phyloP scores from a whole-genome alignment of 192 early-diverging fungal species.

The Chytriomyces sp. region DNA sequence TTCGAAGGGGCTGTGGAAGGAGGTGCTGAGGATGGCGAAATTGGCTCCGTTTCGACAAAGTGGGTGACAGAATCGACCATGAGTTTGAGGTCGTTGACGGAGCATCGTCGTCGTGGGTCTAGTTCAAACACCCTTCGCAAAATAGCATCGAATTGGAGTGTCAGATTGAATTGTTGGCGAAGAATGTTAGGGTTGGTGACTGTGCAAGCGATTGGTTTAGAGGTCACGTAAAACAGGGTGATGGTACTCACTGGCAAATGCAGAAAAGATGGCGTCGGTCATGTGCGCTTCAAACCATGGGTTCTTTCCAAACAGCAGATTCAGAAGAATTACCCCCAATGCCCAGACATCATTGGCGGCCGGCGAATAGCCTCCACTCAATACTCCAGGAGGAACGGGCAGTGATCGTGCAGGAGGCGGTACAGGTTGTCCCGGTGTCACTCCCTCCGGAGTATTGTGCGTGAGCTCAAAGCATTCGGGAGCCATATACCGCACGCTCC shows the following conservation, averaged over 20 bases:
- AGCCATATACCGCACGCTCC: slow-evolving; percentile 85
- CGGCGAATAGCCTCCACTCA: slow-evolving; percentile 56
- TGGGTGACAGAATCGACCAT: slow-evolving; percentile 8
- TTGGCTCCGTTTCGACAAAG: slow-evolving; percentile 25
- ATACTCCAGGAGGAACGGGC: slow-evolving; percentile 40
- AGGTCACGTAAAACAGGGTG: background rate
- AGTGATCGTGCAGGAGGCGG: slow-evolving; percentile 57
- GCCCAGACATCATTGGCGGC: slow-evolving; percentile 88
- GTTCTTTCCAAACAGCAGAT: slow-evolving; percentile 83
- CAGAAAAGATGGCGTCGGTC: slow-evolving; percentile 77
- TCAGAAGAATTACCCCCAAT: slow-evolving; percentile 86
- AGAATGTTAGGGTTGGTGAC: slow-evolving; percentile 36
- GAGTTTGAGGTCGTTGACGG: slow-evolving; percentile 25
- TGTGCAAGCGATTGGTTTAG: slow-evolving; percentile 32
- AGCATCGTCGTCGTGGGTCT: slow-evolving; percentile 42
- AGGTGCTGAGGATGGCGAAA: background rate
- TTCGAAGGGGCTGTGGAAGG: background rate
- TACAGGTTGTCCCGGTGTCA: slow-evolving; percentile 50
- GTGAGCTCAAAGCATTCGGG: slow-evolving; percentile 61
- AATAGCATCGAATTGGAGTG: slow-evolving; percentile 68
- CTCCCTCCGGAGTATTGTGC: slow-evolving; percentile 38
- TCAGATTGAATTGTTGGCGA: slow-evolving; percentile 53
- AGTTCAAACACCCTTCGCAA: slow-evolving; percentile 73
- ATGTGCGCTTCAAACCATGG: slow-evolving; percentile 65
- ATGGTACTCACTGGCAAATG: slow-evolving; percentile 42